phyloP scores from a whole-genome alignment of 2,329 filamentous ascomycete genomes.

The Colletotrichum falcatum region DNA sequence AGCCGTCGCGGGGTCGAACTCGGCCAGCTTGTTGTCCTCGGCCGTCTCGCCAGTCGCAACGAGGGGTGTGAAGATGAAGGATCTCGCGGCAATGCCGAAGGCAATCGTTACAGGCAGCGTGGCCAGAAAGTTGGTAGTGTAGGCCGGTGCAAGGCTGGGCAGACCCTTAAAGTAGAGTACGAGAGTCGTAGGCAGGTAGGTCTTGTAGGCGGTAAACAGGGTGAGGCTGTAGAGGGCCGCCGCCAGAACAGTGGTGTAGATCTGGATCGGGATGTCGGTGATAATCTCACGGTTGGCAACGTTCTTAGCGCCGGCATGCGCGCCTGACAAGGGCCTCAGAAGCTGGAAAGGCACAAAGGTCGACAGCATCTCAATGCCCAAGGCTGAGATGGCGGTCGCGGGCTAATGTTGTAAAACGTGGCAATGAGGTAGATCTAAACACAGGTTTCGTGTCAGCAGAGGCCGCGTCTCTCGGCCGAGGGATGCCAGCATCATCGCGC shows the following conservation, averaged over 20 bases:
- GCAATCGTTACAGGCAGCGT: conserved; percentile 69
- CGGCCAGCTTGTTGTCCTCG: conserved; percentile 60
- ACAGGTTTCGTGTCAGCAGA: conserved; percentile 19
- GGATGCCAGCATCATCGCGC: not conserved
- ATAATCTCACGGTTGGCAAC: conserved; percentile 74
- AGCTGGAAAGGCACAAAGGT: conserved; percentile 80
- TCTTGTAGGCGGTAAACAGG: conserved; percentile 75
- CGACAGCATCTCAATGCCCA: conserved; percentile 76
- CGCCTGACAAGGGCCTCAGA: conserved; percentile 74
- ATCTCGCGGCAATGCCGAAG: conserved; percentile 77
- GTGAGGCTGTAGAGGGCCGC: conserved; percentile 80
- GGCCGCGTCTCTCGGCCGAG: not conserved
- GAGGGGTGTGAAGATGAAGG: conserved; percentile 82
- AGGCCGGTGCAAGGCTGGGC: conserved; percentile 74
- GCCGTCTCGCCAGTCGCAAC: conserved; percentile 63
- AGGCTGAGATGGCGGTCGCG: conserved; percentile 69
- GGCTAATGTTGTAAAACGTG: conserved; percentile 81
- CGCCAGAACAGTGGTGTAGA: conserved; percentile 76
- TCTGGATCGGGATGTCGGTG: conserved; percentile 69
- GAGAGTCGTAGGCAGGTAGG: conserved; percentile 78
- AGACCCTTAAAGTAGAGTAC: conserved; percentile 81
- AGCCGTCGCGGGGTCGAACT: conserved; percentile 74
- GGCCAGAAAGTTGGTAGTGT: conserved; percentile 70
- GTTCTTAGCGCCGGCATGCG: conserved; percentile 66
- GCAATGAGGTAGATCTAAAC: conserved; percentile 76